phyloP scores from a whole-genome alignment of 805 yeast genomes.

The Cyberlindnera lachancei region DNA sequence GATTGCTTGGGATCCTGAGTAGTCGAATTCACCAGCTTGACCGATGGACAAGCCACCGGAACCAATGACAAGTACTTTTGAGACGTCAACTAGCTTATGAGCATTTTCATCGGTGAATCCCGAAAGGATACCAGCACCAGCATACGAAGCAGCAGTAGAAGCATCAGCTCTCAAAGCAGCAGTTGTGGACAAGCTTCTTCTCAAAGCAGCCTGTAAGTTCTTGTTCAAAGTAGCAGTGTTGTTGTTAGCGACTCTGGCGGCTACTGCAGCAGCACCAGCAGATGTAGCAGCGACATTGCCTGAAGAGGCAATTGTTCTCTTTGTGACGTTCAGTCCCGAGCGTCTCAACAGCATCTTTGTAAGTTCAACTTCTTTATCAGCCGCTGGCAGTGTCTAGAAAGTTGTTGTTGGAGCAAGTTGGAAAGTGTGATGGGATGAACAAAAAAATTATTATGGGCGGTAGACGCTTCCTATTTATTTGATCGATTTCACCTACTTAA shows the following conservation, averaged over 20 bases:
- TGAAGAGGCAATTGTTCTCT: conserved; percentile 18
- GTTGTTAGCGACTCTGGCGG: conserved; percentile 5
- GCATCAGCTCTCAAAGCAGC: conserved; percentile 14
- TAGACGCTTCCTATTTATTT: too few relatives aligned
- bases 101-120: conserved; percentile 53
- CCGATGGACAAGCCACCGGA: conserved; percentile 97
- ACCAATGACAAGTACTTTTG: conserved; percentile 86
- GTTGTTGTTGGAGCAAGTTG: too few relatives aligned
- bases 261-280: conserved; percentile 3
- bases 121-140: conserved; percentile 55
- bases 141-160: conserved; percentile 32
- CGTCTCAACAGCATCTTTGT: conserved; percentile 22
- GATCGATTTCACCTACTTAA: too few relatives aligned
- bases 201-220: conserved; percentile 3
- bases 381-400: too few relatives aligned
- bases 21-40: conserved; percentile 98
- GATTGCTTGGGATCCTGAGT: conserved; percentile 95
- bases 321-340: conserved; percentile 19
- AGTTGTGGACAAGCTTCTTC: conserved; percentile 12
- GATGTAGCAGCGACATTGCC: conserved; percentile 6
- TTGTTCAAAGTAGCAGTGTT: too few relatives aligned
- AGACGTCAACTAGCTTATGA: conserved; percentile 69
- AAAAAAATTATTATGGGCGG: too few relatives aligned
- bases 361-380: too few relatives aligned
- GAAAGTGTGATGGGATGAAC: too few relatives aligned